A percentile compares a stretch with the other conserved stretches of the same genome.
These are phyloP conservation scores for Aureobasidium mangrovei DNA, from an alignment of 2,329 filamentous ascomycete species.

Conservation along the genomic window DNA sequence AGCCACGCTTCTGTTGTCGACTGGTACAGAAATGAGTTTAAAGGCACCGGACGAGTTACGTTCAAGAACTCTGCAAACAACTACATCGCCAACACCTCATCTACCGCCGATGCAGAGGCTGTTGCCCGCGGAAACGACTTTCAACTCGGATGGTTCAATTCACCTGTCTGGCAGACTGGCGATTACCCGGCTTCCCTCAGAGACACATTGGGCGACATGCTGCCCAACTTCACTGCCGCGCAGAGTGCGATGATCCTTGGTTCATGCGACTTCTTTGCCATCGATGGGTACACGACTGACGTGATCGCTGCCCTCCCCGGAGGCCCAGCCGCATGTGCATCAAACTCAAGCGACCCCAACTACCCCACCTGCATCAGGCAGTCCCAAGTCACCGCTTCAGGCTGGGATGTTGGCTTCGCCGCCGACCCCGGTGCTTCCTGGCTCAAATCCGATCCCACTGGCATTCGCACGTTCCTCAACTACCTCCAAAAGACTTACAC, in stretches of 20 bases:
- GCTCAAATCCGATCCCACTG: slow-evolving; percentile 29
- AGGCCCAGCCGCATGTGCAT: slow-evolving; percentile 29
- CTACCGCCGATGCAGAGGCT: slow-evolving; percentile 24
- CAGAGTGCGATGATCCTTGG: slow-evolving; percentile 26
- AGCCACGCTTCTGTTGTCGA: slow-evolving; percentile 34
- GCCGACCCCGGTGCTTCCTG: slow-evolving; percentile 28
- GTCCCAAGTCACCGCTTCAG: slow-evolving; percentile 27
- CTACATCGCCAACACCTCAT: slow-evolving; percentile 28
- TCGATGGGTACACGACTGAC: slow-evolving; percentile 51
- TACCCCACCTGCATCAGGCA: slow-evolving; percentile 35
- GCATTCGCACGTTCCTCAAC: slow-evolving; percentile 28
- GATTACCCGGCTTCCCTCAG: slow-evolving; percentile 36
- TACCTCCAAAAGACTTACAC: slow-evolving; percentile 29
- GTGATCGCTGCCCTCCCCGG: slow-evolving; percentile 44
- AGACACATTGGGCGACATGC: slow-evolving; percentile 26
- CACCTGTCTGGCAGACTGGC: slow-evolving; percentile 35
- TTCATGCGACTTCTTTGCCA: slow-evolving; percentile 28
- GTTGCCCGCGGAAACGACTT: slow-evolving; percentile 25
- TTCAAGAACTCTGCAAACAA: slow-evolving; percentile 35
- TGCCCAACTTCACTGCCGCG: slow-evolving; percentile 26
- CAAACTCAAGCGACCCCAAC: slow-evolving; percentile 31
- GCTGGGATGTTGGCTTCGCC: slow-evolving; percentile 37
- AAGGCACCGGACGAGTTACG: slow-evolving; percentile 28
- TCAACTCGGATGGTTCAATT: slow-evolving; percentile 31
- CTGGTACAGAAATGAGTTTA: slow-evolving; percentile 27